Evolutionary conservation across 192 early-diverging fungal genomes (phyloP), one percentile per base, ranked within the genome.

Genomic region (Dimargaris cristalligena): DNA sequence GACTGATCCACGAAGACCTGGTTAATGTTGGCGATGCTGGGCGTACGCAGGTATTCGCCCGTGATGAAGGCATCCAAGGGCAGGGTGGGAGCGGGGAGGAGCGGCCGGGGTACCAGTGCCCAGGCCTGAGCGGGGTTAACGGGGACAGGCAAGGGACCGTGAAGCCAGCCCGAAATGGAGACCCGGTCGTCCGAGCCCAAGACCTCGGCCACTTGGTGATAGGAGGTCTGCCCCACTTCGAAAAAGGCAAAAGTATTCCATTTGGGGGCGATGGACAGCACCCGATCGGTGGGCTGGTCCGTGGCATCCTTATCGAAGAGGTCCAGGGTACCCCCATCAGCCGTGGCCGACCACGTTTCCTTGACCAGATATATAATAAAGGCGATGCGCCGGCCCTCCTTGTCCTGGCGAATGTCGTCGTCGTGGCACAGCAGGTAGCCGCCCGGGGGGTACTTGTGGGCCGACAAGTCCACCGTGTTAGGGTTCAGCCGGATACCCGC

Each of bases 331-430:
- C 84, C 84, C 26, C 84, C 84, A 28, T 86, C 79, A 0, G 49
- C 69, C 44, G 66, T 73, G n/a, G 38, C 45, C n/a, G 59, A 60
- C 84, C 84, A 86, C 33, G 77, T 69, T 33, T 80, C 73, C 44
- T 81, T 79, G 20, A 83, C 80, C 49, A 86, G 63, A 49, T 86
- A 86, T 6, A 86, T 73, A 45, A 86, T 86, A 63, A 83, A 86
- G 1, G 84, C 84, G 28, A 86, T 79, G 44, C 74, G 67, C 23
- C 84, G 76, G 28, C 66, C 67, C 34, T 69, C 59, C 48, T 74
- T 73, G 44, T 74, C 81, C 28, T 74, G 74, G 52, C 78, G 76
- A 48, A 86, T 82, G 62, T 86, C 84, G 49, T 86, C 84, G 51
- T 86, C 84, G 54, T 86, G 84, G 60, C 84, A 86, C 10, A 84